Percentiles rank a stretch among this genome's conserved stretches.
Conservation (phyloP, 768 basidiomycete species). For the Boletus vinaceobasis region DNA sequence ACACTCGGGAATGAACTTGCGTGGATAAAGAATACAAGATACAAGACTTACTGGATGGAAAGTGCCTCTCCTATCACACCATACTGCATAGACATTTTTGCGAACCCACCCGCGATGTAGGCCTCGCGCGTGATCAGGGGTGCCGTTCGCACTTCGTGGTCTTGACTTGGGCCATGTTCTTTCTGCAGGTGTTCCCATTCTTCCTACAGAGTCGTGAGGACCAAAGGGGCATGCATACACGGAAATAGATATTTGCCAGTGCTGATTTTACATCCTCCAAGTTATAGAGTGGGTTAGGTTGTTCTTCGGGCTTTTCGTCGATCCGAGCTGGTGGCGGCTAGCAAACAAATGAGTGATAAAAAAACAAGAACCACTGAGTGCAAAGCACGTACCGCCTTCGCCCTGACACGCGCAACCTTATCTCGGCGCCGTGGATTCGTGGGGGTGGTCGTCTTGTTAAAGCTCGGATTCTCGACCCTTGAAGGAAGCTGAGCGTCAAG, state of each 20-base stretch:
- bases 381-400: neutral
- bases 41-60: conserved; percentile 28
- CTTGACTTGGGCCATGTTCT: conserved; percentile 9
- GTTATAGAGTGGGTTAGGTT: neutral
- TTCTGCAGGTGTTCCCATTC: conserved; percentile 10
- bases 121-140: conserved; percentile 49
- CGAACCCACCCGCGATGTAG: conserved; percentile 24
- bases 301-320: neutral
- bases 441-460: neutral
- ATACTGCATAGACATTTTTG: conserved; percentile 44
- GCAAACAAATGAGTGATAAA: neutral
- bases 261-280: conserved; percentile 6
- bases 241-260: neutral
- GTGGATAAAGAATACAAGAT: neutral
- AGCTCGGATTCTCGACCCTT: neutral
- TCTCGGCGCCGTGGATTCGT: neutral
- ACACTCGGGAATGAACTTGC: conserved; percentile 7
- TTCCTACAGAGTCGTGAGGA: neutral
- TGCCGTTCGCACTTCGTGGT: conserved; percentile 38
- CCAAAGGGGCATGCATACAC: neutral
- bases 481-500: neutral
- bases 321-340: neutral
- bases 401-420: neutral
- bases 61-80: conserved; percentile 48
- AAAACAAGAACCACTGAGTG: neutral